phyloP scores from a whole-genome alignment of 2,329 filamentous ascomycete species.

The Zasmidium citrigriseum region DNA sequence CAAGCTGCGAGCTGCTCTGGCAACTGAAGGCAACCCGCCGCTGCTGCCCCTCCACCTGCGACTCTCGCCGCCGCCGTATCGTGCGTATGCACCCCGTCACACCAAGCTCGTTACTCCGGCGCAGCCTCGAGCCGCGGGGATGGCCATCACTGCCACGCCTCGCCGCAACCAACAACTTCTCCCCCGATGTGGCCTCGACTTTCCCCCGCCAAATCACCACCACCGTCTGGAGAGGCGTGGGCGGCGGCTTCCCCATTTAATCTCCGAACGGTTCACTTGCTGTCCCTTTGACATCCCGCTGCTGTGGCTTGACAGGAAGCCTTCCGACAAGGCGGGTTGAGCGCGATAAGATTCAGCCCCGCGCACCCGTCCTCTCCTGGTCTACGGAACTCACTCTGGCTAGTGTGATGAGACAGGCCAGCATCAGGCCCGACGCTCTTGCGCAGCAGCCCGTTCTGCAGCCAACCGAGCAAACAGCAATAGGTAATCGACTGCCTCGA shows the following conservation, averaged over 20 bases:
- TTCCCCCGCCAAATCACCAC: background rate
- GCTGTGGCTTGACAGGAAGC: background rate
- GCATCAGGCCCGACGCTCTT: conserved; percentile 4
- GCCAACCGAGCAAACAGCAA: background rate
- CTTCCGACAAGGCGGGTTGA: conserved; percentile 6
- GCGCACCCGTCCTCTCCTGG: background rate
- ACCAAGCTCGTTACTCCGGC: background rate
- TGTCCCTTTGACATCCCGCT: background rate
- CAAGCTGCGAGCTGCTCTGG: background rate
- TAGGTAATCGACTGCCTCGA: background rate
- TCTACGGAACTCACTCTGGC: background rate
- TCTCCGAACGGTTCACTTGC: background rate
- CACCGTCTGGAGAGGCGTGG: background rate
- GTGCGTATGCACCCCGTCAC: background rate
- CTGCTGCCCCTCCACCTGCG: background rate
- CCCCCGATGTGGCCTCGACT: background rate
- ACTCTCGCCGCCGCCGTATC: background rate
- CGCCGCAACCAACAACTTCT: background rate
- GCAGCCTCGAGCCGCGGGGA: background rate
- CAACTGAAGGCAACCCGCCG: background rate
- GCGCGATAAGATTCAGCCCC: conserved; percentile 9
- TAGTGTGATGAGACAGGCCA: conserved; percentile 6
- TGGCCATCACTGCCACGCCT: background rate
- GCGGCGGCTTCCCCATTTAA: background rate
- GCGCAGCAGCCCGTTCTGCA: background rate